These are phyloP conservation scores for Pachyrhizus erosus DNA, from an alignment of 306 rosid genomes.

Conservation along the genomic window DNA sequence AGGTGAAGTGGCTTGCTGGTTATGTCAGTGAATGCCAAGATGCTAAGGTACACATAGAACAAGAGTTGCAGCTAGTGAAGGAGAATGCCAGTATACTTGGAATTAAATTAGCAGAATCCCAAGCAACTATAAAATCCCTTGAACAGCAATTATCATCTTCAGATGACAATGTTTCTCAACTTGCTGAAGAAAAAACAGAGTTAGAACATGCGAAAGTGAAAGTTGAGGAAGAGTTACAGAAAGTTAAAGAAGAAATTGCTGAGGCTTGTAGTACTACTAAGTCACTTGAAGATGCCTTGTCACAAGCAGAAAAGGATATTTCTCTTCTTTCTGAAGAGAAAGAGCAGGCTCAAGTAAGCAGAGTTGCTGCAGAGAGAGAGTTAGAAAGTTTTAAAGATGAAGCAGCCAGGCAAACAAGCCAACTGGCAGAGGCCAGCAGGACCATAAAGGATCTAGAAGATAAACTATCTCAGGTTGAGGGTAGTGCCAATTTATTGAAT, in stretches of 20 bases:
- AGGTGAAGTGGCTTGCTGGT: slow-evolving; percentile 78
- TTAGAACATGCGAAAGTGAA: slow-evolving; percentile 59
- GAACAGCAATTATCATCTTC: slow-evolving; percentile 70
- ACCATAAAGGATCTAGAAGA: slow-evolving; percentile 75
- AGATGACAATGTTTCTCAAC: slow-evolving; percentile 61
- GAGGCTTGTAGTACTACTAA: slow-evolving; percentile 57
- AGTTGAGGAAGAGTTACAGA: slow-evolving; percentile 70
- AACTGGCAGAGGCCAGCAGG: slow-evolving; percentile 70
- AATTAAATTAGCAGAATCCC: slow-evolving; percentile 66
- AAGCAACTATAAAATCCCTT: slow-evolving; percentile 59
- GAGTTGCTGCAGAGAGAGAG: slow-evolving; percentile 67
- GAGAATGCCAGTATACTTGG: slow-evolving; percentile 57
- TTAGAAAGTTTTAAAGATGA: slow-evolving; percentile 70
- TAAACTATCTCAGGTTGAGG: slow-evolving; percentile 61
- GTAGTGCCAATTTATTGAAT: slow-evolving; percentile 54
- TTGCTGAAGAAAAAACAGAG: slow-evolving; percentile 71
- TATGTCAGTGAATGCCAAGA: slow-evolving; percentile 68
- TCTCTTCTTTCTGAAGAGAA: slow-evolving; percentile 63
- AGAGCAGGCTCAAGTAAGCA: slow-evolving; percentile 68
- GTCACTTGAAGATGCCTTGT: slow-evolving; percentile 75
- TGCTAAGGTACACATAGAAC: slow-evolving; percentile 63
- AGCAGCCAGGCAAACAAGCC: slow-evolving; percentile 56
- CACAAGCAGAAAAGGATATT: slow-evolving; percentile 67
- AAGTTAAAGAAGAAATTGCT: slow-evolving; percentile 59
- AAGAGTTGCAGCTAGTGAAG: slow-evolving; percentile 61